phyloP scores from a whole-genome alignment of 2,329 filamentous ascomycete genomes.

The Phaeosphaeria sp. region DNA sequence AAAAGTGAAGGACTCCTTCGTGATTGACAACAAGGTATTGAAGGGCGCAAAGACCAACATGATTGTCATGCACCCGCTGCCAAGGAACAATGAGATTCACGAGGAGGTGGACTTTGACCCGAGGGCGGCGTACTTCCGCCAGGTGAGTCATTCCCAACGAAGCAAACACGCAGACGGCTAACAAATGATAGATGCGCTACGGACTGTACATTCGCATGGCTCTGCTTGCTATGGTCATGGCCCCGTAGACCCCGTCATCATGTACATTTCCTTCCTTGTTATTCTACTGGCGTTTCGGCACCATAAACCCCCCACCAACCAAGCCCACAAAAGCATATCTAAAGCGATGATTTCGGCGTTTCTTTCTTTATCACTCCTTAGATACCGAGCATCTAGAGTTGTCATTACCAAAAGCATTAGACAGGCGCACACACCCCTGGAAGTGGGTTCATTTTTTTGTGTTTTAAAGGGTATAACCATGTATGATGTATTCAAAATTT shows the following conservation, averaged over 20 bases:
- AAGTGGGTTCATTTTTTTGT: slow-evolving; percentile 5
- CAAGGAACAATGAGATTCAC: slow-evolving; percentile 88
- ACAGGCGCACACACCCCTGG: slow-evolving; percentile 16
- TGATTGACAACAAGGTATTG: slow-evolving; percentile 88
- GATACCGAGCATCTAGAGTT: slow-evolving; percentile 11
- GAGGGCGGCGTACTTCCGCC: slow-evolving; percentile 96
- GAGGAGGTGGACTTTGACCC: slow-evolving; percentile 99
- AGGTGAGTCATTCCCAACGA: slow-evolving; percentile 68
- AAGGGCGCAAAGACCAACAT: slow-evolving; percentile 91
- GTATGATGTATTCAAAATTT: slow-evolving; percentile 26
- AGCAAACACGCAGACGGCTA: slow-evolving; percentile 41
- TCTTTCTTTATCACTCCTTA: slow-evolving; percentile 1
- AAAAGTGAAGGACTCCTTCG: slow-evolving; percentile 82
- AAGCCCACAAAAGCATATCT: slow-evolving; percentile 13
- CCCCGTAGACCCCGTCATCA: slow-evolving; percentile 44
- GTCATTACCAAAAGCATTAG: slow-evolving; percentile 23
- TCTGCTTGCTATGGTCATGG: slow-evolving; percentile 91
- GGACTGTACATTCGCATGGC: slow-evolving; percentile 99
- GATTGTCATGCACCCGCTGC: slow-evolving; percentile 94
- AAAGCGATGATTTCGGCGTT: slow-evolving; percentile 8
- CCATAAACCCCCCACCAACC: slow-evolving; percentile 12
- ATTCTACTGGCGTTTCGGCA: slow-evolving; percentile 12
- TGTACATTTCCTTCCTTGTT: slow-evolving; percentile 1
- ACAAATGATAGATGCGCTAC: slow-evolving; percentile 82
- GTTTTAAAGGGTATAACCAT: slow-evolving; percentile 5